Conservation (phyloP, 2,329 filamentous ascomycete genomes). For the Diaporthe nobilis region DNA sequence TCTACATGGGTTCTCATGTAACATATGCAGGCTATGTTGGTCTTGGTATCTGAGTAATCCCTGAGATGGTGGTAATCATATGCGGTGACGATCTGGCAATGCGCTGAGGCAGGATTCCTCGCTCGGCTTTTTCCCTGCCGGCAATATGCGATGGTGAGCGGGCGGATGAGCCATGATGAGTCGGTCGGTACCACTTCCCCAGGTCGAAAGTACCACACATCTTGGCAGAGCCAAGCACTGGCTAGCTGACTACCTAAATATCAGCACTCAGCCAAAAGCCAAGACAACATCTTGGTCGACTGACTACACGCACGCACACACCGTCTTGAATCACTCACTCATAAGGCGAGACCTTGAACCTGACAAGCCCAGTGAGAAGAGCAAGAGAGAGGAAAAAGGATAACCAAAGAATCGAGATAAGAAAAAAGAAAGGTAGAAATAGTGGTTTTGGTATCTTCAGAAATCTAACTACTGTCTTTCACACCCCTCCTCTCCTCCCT, state of each 20-base stretch:
- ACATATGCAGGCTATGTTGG: neutral
- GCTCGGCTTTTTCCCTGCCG: neutral
- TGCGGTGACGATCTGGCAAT: too few relatives aligned
- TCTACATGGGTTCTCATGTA: neutral
- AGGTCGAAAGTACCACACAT: neutral
- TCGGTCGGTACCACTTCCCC: neutral
- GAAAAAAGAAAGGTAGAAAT: constrained; percentile 17
- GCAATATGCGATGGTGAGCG: neutral
- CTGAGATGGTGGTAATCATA: neutral
- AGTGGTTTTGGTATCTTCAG: constrained; percentile 38
- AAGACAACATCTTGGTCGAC: neutral
- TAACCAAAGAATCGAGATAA: neutral
- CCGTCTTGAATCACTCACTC: neutral
- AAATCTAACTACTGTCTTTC: constrained; percentile 36
- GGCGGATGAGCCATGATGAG: neutral
- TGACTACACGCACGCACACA: neutral
- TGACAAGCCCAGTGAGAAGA: neutral
- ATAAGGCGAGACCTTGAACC: too few relatives aligned
- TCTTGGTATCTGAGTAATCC: neutral
- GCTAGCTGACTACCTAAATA: neutral
- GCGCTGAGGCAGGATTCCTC: neutral
- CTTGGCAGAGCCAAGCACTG: neutral
- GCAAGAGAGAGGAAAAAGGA: too few relatives aligned
- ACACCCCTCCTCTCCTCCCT: neutral
- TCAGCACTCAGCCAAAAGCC: too few relatives aligned